Conservation (phyloP, 2,329 filamentous ascomycete genomes). For the Xylariaceae sp. region DNA sequence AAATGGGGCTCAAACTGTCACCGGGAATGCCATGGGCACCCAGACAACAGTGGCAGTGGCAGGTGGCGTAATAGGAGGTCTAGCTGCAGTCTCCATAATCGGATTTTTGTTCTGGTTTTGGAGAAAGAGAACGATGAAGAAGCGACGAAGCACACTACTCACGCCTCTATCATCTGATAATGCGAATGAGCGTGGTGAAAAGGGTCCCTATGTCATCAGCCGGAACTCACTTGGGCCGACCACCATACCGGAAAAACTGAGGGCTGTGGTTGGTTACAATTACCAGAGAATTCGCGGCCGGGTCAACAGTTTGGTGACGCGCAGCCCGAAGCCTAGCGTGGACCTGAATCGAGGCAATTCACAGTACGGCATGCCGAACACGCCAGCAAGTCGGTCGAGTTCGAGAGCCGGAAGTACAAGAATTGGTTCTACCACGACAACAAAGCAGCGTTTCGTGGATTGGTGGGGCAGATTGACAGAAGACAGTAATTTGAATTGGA, state of each 20-base stretch:
- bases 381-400: conserved; percentile 36
- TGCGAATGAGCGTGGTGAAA: conserved; percentile 20
- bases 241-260: conserved; percentile 41
- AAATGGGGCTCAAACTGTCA: conserved; percentile 21
- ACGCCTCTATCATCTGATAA: conserved; percentile 44
- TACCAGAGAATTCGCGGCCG: conserved; percentile 36
- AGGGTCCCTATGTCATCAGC: conserved; percentile 40
- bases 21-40: conserved; percentile 26
- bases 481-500: conserved; percentile 39
- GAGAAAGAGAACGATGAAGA: conserved; percentile 41
- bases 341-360: conserved; percentile 54
- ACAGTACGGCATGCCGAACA: conserved; percentile 42
- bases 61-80: conserved; percentile 50
- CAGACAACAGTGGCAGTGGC: conserved; percentile 45
- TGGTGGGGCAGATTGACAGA: conserved; percentile 46
- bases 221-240: conserved; percentile 50
- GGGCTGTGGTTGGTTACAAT: conserved; percentile 38
- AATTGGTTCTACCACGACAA: conserved; percentile 21
- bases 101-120: conserved; percentile 51
- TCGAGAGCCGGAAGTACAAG: conserved; percentile 25
- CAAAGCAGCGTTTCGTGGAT: conserved; percentile 41
- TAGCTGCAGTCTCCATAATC: conserved; percentile 45
- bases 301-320: conserved; percentile 30
- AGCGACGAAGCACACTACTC: conserved; percentile 47
- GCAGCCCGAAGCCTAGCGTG: conserved; percentile 39